phyloP scores from a whole-genome alignment of 331 rosid species.

The Cucumis variabilis region DNA sequence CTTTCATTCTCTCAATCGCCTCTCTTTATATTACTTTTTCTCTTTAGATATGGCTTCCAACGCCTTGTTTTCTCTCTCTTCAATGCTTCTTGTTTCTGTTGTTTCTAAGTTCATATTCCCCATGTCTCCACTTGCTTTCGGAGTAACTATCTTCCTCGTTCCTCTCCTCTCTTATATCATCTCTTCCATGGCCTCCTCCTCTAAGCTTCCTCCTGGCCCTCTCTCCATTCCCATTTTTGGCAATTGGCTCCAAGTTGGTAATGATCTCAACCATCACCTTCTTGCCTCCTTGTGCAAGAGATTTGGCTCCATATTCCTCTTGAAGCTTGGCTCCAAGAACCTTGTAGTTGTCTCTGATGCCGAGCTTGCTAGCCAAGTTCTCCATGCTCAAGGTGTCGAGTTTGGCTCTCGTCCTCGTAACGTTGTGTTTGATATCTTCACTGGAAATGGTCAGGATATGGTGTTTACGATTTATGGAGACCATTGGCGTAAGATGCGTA shows the following conservation, averaged over 20 bases:
- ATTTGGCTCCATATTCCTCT: constrained; percentile 65
- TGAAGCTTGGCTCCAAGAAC: constrained; percentile 79
- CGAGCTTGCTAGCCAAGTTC: constrained; percentile 70
- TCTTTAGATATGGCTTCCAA: not conserved
- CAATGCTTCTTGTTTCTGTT: constrained; percentile 33
- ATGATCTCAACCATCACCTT: constrained; percentile 74
- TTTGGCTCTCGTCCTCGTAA: constrained; percentile 84
- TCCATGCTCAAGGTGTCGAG: constrained; percentile 78
- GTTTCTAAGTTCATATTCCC: constrained; percentile 31
- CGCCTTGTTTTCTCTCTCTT: not conserved
- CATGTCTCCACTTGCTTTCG: constrained; percentile 14
- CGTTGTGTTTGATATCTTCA: constrained; percentile 79
- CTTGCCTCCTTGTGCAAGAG: constrained; percentile 60
- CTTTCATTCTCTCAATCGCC: not conserved
- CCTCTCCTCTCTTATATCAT: constrained; percentile 37
- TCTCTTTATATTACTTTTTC: not conserved
- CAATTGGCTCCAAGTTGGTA: constrained; percentile 88
- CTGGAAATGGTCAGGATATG: constrained; percentile 89
- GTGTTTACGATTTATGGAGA: constrained; percentile 79
- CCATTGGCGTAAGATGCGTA: constrained; percentile 90
- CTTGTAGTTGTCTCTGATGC: constrained; percentile 73
- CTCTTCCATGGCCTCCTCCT: constrained; percentile 22
- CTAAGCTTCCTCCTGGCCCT: constrained; percentile 75
- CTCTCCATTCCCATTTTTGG: constrained; percentile 71
- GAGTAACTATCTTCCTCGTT: constrained; percentile 15